Evolutionary conservation across 73 alveolate genomes (phyloP).

Genomic region (Paramecium tetraurelia): DNA sequence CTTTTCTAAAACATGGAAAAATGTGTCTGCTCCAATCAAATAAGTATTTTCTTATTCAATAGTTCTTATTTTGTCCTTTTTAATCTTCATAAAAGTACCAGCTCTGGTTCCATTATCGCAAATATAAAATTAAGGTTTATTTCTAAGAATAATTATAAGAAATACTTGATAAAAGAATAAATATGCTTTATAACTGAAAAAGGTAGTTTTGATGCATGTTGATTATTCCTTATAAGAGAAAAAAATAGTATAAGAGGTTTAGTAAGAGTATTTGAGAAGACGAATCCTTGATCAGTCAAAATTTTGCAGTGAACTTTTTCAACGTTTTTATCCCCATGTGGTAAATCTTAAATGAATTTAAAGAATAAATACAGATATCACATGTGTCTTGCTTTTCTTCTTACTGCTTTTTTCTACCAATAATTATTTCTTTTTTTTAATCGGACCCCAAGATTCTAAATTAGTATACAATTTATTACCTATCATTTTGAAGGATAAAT

Average conservation of each 20-base stretch:
- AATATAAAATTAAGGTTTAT: not conserved
- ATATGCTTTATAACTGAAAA: not conserved
- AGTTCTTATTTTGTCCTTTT: not conserved
- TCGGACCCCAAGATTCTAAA: not conserved
- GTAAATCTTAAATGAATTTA: not conserved
- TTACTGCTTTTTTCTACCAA: slow-evolving; percentile 37
- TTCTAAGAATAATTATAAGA: not conserved
- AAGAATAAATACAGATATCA: not conserved
- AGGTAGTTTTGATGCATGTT: not conserved
- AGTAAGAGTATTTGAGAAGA: not conserved
- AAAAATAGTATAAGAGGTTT: not conserved
- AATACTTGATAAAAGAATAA: not conserved
- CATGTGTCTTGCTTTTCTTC: not conserved
- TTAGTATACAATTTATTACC: not conserved
- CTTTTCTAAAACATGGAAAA: not conserved
- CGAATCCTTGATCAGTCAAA: slow-evolving; percentile 13
- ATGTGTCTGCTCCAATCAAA: slow-evolving; percentile 37
- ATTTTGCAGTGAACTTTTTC: slow-evolving; percentile 29
- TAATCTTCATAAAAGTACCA: slow-evolving; percentile 4
- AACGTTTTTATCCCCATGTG: slow-evolving; percentile 38
- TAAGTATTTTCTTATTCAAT: not conserved
- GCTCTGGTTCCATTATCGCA: not conserved
- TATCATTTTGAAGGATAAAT: slow-evolving; percentile 14
- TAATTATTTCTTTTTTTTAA: not conserved
- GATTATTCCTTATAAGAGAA: not conserved